Evolutionary conservation across 305 asterid genomes (phyloP), one percentile per base, ranked within the genome.

Genomic region (Fraxinus floribunda): DNA sequence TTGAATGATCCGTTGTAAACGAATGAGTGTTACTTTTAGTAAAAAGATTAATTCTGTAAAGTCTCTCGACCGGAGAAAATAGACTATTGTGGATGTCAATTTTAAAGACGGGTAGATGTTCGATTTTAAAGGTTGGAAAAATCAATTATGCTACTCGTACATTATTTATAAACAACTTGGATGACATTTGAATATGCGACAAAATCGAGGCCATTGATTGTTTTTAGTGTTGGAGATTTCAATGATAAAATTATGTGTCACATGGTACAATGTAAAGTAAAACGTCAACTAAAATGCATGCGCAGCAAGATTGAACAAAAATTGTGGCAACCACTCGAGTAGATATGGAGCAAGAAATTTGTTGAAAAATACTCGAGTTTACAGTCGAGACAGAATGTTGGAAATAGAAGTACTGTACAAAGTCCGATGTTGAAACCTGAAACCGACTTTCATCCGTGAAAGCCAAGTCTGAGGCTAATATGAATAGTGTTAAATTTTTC

Each of bases 341-440:
- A 39, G 55, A 35, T 24, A n/a, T 73, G 0, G 24, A 74, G 13
- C 15, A 15, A 29, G 20, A 46, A 80, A 34, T 34, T 66, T 13
- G 70, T 34, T 29, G 30, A 44, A 36, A 72, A 5, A 22, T 20
- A 52, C 8, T 73, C 8, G 30, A 49, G 4, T 9, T 66, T 52
- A 83, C 46, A 38, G 38, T 38, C 2, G 87, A 87, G 87, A 88
- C 86, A 84, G 83, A 86, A 86, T 79, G 88, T 84, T 83, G 90
- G 90, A 39, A 84, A 64, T 83, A 76, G 88, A 78, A 81, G 84
- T 83, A 80, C 73, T 7, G 80, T 71, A 52, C 76, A 80, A 76
- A 84, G 52, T 66, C 39, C 75, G 89, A 79, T 83, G 90, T 87
- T 84, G 91, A 87, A 78, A 86, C 82, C 52, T 88, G 90, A 83